phyloP scores from a whole-genome alignment of 805 yeast species.

The Wickerhamomyces mucosus region DNA sequence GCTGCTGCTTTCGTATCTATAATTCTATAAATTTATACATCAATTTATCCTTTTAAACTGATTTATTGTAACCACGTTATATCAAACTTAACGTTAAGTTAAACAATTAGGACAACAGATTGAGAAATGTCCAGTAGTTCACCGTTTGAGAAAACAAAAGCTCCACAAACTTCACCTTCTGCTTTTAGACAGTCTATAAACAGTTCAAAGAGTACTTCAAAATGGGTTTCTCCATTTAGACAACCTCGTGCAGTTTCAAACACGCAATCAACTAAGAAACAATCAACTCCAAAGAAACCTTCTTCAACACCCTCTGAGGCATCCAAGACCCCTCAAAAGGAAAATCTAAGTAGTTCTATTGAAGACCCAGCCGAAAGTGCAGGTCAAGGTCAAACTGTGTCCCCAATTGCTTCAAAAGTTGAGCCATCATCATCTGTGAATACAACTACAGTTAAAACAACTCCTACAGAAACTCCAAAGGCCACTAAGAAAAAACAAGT shows the following conservation, averaged over 20 bases:
- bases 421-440: conserved; percentile 3
- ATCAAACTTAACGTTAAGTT: too few relatives aligned
- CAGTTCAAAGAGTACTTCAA: conserved; percentile 2
- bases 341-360: not conserved
- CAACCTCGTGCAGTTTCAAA: conserved; percentile 5
- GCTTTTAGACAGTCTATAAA: not conserved
- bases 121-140: too few relatives aligned
- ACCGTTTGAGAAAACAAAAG: too few relatives aligned
- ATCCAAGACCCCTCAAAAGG: conserved; percentile 3
- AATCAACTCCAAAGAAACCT: not conserved
- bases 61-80: too few relatives aligned
- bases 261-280: not conserved
- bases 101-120: too few relatives aligned
- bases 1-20: too few relatives aligned
- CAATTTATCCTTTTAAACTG: too few relatives aligned
- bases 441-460: conserved; percentile 1
- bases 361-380: not conserved
- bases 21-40: too few relatives aligned
- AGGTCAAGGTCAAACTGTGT: not conserved
- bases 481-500: conserved; percentile 8
- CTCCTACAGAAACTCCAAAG: conserved; percentile 1
- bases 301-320: conserved; percentile 2
- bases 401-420: not conserved
- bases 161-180: not conserved
- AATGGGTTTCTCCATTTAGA: conserved; percentile 23